Conservation (phyloP, 2,329 filamentous ascomycete genomes). For the Neophaeococcomyces mojaviensis region DNA sequence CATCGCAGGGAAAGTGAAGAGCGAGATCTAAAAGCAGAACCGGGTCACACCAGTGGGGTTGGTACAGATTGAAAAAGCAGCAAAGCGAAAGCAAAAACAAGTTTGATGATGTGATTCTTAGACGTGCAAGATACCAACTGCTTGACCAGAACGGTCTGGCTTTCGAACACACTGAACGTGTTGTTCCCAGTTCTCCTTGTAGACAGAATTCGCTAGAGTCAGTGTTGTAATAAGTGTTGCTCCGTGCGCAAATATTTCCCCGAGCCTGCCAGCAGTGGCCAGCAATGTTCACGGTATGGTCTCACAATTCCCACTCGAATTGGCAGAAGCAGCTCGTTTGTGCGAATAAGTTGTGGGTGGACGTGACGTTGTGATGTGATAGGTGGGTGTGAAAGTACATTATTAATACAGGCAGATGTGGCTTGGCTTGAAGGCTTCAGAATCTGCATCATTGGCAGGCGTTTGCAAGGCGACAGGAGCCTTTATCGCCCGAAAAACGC, state of each 20-base stretch:
- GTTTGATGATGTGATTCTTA: not conserved
- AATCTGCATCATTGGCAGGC: not conserved
- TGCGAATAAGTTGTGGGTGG: no score
- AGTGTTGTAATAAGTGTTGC: no score
- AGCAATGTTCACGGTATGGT: no score
- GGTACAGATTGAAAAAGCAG: slow-evolving; percentile 19
- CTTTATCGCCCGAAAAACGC: not conserved
- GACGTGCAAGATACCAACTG: not conserved
- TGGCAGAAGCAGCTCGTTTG: no score
- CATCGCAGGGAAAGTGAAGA: slow-evolving; percentile 30
- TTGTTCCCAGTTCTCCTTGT: no score
- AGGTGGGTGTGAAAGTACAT: not conserved
- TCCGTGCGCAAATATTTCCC: no score
- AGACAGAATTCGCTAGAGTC: no score
- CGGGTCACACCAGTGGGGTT: slow-evolving; percentile 23
- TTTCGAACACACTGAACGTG: not conserved
- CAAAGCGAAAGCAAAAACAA: slow-evolving; percentile 7
- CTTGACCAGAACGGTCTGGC: not conserved
- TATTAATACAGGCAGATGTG: not conserved
- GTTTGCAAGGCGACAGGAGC: not conserved
- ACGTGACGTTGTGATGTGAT: no score
- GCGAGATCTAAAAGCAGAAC: slow-evolving; percentile 17
- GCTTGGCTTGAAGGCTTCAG: not conserved
- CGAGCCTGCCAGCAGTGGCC: no score
- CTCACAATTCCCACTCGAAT: no score